phyloP scores from a whole-genome alignment of 495 filamentous ascomycete genomes.

The Mytilinidion resinicola region DNA sequence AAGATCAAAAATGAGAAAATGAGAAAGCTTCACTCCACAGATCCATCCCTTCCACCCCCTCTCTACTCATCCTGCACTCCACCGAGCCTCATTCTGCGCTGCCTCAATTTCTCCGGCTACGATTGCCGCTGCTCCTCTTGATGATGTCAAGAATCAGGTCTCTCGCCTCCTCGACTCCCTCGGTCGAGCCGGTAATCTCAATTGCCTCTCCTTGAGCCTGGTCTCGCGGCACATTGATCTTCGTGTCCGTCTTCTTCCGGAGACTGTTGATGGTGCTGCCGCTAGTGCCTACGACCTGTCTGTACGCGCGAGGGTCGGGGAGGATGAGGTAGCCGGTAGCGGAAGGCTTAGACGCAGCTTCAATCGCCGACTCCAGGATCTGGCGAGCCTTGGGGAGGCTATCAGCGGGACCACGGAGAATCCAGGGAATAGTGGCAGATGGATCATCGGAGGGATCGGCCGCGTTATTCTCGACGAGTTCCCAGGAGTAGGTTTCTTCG shows the following conservation, averaged over 20 bases:
- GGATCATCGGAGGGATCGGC: constrained; percentile 43
- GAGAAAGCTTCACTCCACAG: too few species aligned
- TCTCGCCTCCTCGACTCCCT: constrained; percentile 80
- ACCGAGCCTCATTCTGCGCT: too few species aligned
- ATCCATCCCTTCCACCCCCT: too few species aligned
- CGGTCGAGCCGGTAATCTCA: constrained; percentile 70
- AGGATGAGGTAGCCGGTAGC: constrained; percentile 80
- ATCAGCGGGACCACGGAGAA: constrained; percentile 68
- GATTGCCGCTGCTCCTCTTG: constrained; percentile 24
- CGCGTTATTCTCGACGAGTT: constrained; percentile 53
- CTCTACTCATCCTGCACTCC: too few species aligned
- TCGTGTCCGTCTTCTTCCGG: constrained; percentile 83
- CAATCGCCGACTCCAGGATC: constrained; percentile 67
- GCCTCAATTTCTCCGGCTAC: too few species aligned
- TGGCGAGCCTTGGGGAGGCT: constrained; percentile 70
- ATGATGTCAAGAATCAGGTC: constrained; percentile 83
- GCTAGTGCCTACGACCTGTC: constrained; percentile 81
- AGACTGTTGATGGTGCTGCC: constrained; percentile 89
- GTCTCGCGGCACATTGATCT: constrained; percentile 82
- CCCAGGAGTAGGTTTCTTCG: constrained; percentile 69
- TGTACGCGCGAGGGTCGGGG: constrained; percentile 82
- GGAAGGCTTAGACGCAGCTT: constrained; percentile 63
- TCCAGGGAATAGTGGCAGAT: constrained; percentile 78
- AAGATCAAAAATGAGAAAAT: too few species aligned
- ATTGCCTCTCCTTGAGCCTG: constrained; percentile 76